phyloP scores from a whole-genome alignment of 2,329 filamentous ascomycete species.

The Magnaporthiopsis incrustans region DNA sequence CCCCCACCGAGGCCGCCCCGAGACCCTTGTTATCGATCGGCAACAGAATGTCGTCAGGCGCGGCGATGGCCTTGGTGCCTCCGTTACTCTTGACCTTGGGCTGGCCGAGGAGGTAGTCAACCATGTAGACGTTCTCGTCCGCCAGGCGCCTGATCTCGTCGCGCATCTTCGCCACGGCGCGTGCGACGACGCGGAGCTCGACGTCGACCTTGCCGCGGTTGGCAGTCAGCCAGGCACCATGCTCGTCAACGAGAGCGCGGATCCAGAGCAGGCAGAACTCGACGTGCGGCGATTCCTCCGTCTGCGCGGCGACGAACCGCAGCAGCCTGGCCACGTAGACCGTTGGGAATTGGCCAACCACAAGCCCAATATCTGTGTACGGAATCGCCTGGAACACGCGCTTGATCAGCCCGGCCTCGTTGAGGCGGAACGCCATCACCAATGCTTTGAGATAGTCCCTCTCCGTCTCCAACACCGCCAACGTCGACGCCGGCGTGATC shows the following conservation, averaged over 20 bases:
- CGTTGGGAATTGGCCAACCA: constrained; percentile 69
- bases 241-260: constrained; percentile 69
- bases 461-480: constrained; percentile 58
- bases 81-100: constrained; percentile 17
- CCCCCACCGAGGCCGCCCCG: not conserved
- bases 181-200: constrained; percentile 74
- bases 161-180: constrained; percentile 71
- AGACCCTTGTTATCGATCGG: not conserved
- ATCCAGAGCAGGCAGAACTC: constrained; percentile 96
- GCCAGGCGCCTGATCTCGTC: constrained; percentile 75
- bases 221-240: constrained; percentile 78
- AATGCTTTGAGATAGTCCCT: constrained; percentile 84
- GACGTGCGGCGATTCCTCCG: constrained; percentile 84
- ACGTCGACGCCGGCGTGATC: constrained; percentile 79
- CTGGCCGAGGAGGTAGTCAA: constrained; percentile 68
- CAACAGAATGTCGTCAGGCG: not conserved
- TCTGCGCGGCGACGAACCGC: constrained; percentile 79
- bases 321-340: constrained; percentile 83
- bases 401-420: constrained; percentile 73
- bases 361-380: constrained; percentile 62
- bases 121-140: constrained; percentile 81
- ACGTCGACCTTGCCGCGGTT: constrained; percentile 72
- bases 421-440: constrained; percentile 95
- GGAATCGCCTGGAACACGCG: constrained; percentile 82
- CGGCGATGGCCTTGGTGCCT: constrained; percentile 6